Conservation (phyloP, 2,329 filamentous ascomycete species). For the Penicillium sp. region DNA sequence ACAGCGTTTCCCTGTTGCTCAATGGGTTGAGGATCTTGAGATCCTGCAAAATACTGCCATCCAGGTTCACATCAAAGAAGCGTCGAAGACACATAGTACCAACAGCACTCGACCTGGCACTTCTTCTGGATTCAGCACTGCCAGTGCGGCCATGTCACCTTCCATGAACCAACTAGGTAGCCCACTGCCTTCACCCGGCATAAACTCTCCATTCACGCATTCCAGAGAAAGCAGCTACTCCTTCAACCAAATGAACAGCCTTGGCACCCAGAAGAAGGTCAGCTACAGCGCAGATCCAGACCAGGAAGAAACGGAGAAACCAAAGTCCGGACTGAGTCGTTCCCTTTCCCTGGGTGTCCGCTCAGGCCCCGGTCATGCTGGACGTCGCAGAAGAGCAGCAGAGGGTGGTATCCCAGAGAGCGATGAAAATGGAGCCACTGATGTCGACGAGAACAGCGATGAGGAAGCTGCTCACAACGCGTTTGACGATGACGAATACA, state of each 20-base stretch:
- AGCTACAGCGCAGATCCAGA: conserved; percentile 34
- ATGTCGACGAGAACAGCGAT: conserved; percentile 29
- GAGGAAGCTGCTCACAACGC: conserved; percentile 28
- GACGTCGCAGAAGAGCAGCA: conserved; percentile 17
- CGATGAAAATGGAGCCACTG: conserved; percentile 11
- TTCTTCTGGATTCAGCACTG: conserved; percentile 36
- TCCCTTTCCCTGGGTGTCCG: conserved; percentile 39
- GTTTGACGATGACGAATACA: conserved; percentile 36
- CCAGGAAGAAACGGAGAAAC: conserved; percentile 26
- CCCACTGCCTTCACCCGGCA: conserved; percentile 20
- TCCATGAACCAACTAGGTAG: conserved; percentile 15
- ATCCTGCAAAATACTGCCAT: conserved; percentile 54
- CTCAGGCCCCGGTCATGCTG: conserved; percentile 36
- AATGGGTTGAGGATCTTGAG: conserved; percentile 59
- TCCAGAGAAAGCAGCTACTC: conserved; percentile 20
- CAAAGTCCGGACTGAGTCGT: conserved; percentile 30
- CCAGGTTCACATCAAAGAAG: conserved; percentile 43
- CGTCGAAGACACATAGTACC: conserved; percentile 24
- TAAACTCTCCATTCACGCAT: conserved; percentile 22
- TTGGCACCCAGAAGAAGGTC: conserved; percentile 29
- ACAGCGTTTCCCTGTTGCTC: conserved; percentile 58
- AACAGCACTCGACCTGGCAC: conserved; percentile 31
- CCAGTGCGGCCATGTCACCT: conserved; percentile 24
- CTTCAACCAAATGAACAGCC: conserved; percentile 26
- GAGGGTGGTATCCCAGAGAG: conserved; percentile 17